Conservation (phyloP, 2,329 filamentous ascomycete species). For the Scedosporium apiospermum region DNA sequence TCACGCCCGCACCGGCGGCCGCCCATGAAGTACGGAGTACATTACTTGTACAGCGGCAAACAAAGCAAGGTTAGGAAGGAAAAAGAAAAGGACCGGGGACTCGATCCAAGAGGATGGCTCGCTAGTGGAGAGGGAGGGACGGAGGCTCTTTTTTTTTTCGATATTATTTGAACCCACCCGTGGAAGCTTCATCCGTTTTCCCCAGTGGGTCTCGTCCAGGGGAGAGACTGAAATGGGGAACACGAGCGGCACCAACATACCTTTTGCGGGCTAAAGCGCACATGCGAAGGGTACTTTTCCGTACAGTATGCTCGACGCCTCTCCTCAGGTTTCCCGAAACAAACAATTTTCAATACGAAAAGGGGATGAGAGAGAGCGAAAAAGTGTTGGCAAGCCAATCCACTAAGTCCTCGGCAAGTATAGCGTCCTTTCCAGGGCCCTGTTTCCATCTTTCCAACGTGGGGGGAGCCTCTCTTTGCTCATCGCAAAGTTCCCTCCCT, state of each 20-base stretch:
- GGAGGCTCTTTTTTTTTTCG: too few species aligned
- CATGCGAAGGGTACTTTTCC: too few species aligned
- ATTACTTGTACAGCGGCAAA: too few species aligned
- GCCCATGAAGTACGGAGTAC: too few species aligned
- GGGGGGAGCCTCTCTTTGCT: neutral
- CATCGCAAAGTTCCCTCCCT: too few species aligned
- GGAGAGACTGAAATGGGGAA: too few species aligned
- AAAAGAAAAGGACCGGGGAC: neutral
- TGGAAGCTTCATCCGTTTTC: neutral
- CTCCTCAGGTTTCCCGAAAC: too few species aligned
- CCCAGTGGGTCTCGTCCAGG: neutral
- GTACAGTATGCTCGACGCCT: too few species aligned
- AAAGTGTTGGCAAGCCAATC: neutral
- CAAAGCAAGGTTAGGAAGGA: neutral
- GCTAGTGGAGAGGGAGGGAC: neutral
- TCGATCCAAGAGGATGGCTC: neutral
- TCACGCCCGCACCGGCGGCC: too few species aligned
- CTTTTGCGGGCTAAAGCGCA: too few species aligned
- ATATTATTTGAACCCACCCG: neutral
- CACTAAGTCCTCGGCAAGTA: neutral
- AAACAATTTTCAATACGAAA: neutral
- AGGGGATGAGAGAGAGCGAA: constrained; percentile 1
- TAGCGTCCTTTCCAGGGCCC: neutral
- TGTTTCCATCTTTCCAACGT: neutral
- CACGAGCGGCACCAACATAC: too few species aligned